phyloP scores from a whole-genome alignment of 331 rosid species.

The Rosa hybrid region DNA sequence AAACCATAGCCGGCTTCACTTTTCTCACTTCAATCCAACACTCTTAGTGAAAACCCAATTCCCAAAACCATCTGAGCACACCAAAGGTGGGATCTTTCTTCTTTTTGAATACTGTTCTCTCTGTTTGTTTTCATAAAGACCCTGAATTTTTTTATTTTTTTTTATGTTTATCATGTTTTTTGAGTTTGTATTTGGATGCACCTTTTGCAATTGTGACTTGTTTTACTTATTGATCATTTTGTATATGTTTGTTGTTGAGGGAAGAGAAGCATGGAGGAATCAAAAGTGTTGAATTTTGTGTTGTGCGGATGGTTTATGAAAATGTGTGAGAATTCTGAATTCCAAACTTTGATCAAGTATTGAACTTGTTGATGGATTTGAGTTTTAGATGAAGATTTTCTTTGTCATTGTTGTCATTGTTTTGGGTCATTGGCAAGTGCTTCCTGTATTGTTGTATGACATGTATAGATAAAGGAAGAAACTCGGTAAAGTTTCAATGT shows the following conservation, averaged over 20 bases:
- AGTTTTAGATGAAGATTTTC: not conserved
- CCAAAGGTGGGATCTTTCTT: conserved; percentile 17
- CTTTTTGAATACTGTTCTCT: not conserved
- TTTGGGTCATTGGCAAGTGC: not conserved
- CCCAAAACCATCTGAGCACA: conserved; percentile 1
- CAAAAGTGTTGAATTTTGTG: not conserved
- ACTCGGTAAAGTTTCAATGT: not conserved
- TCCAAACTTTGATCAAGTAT: not conserved
- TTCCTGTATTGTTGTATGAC: not conserved
- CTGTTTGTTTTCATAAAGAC: not conserved
- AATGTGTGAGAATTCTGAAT: not conserved
- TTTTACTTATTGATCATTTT: not conserved
- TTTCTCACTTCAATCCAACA: not conserved
- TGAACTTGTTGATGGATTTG: not conserved
- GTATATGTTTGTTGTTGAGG: not conserved
- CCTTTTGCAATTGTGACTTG: not conserved
- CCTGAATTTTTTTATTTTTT: not conserved
- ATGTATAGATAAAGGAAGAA: not conserved
- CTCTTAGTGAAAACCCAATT: conserved; percentile 4
- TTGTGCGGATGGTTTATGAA: not conserved
- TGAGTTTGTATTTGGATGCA: not conserved
- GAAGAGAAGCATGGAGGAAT: not conserved
- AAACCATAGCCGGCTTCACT: not conserved
- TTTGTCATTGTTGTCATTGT: not conserved
- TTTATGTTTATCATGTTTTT: not conserved